Evolutionary conservation across 75 land plant species (phyloP).

Genomic region (Isoetes taiwanensis): DNA sequence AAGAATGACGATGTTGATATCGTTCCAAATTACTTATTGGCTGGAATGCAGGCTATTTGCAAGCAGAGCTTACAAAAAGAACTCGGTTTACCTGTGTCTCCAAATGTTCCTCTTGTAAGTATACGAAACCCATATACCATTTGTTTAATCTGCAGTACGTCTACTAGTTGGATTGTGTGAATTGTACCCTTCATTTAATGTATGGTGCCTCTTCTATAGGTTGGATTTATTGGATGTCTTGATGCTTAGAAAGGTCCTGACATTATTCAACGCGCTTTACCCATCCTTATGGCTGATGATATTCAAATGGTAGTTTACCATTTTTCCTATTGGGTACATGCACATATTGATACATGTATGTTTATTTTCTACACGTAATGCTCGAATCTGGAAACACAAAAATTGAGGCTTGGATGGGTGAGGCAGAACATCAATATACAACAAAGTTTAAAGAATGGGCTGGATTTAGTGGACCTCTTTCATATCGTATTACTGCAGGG

Average conservation of each 20-base stretch:
- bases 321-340: neutral
- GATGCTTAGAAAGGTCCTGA: neutral
- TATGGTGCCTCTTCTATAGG: too few relatives aligned
- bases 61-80: too few relatives aligned
- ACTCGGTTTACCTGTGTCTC: too few relatives aligned
- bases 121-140: too few relatives aligned
- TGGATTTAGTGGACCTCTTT: neutral
- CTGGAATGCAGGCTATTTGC: too few relatives aligned
- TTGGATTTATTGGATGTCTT: conserved; percentile 6
- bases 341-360: neutral
- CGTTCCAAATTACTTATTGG: too few relatives aligned
- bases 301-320: neutral
- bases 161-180: too few relatives aligned
- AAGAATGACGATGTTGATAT: too few relatives aligned
- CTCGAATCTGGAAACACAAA: neutral
- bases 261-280: neutral
- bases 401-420: neutral
- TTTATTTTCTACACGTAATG: neutral
- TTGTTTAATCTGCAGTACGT: too few relatives aligned
- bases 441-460: neutral
- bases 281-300: neutral
- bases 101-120: too few relatives aligned
- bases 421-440: neutral
- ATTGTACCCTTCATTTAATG: too few relatives aligned
- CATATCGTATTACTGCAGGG: neutral